These are phyloP conservation scores for Trichophyton simii DNA, from an alignment of 2,329 filamentous ascomycete genomes.

Conservation along the genomic window DNA sequence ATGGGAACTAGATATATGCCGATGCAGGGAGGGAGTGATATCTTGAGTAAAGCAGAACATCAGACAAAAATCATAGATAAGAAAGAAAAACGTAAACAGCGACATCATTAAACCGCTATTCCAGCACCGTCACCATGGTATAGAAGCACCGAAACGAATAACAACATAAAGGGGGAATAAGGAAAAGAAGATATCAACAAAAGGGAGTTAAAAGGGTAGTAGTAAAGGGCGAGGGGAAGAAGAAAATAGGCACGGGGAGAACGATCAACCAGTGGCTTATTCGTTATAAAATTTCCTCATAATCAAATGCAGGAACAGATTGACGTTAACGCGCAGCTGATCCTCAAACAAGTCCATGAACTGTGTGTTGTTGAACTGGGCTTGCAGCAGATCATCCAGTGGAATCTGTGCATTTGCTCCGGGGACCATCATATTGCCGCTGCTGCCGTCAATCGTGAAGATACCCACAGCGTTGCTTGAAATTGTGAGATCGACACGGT, in stretches of 20 bases:
- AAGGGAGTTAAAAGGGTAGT: not conserved
- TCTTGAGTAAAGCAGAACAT: not conserved
- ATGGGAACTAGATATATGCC: not conserved
- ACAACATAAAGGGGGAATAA: not conserved
- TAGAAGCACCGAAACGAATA: constrained; percentile 1
- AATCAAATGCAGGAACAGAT: constrained; percentile 86
- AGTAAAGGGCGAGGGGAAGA: not conserved
- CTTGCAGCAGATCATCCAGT: constrained; percentile 86
- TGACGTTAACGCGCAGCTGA: constrained; percentile 82
- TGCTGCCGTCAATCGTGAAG: constrained; percentile 82
- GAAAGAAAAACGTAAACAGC: constrained; percentile 11
- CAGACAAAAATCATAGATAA: constrained; percentile 9
- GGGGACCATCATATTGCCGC: constrained; percentile 88
- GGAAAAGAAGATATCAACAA: not conserved
- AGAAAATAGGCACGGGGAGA: not conserved
- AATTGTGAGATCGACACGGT: constrained; percentile 87
- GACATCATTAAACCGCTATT: constrained; percentile 4
- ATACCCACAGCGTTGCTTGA: constrained; percentile 87
- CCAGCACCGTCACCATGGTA: not conserved
- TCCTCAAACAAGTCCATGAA: constrained; percentile 92
- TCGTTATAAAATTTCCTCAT: constrained; percentile 93
- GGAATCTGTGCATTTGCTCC: constrained; percentile 71
- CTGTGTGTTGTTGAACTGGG: constrained; percentile 93
- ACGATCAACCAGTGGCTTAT: constrained; percentile 6
- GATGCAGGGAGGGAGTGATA: not conserved